These are phyloP conservation scores for Leucosporidium creatinivorum DNA, from an alignment of 768 basidiomycete species.

Conservation along the genomic window DNA sequence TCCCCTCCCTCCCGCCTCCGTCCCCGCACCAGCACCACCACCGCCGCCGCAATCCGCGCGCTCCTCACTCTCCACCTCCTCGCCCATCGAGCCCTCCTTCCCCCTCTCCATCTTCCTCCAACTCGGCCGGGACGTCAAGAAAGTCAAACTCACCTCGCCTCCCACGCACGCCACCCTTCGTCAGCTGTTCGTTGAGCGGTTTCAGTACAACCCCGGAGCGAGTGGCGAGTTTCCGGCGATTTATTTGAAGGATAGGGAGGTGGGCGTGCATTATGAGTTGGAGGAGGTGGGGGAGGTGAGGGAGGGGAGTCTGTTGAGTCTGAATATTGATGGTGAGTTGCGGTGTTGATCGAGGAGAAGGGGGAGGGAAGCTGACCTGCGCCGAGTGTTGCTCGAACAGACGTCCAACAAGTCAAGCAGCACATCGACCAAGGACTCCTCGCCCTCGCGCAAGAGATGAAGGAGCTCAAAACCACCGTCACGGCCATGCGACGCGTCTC, in stretches of 20 bases:
- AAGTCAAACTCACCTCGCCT: conserved; percentile 50
- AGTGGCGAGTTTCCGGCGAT: conserved; percentile 45
- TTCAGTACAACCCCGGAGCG: conserved; percentile 84
- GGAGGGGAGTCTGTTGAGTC: conserved; percentile 74
- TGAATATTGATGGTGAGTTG: conserved; percentile 92
- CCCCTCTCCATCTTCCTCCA: conserved; percentile 63
- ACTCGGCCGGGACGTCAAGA: conserved; percentile 42
- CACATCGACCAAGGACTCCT: conserved; percentile 92
- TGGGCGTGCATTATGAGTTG: conserved; percentile 89
- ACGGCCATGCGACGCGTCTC: conserved; percentile 49
- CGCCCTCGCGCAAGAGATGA: conserved; percentile 73
- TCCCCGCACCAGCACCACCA: conserved; percentile 24
- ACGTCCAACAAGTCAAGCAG: conserved; percentile 96
- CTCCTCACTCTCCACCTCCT: conserved; percentile 12
- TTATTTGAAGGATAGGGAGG: conserved; percentile 84
- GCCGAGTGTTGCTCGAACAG: conserved; percentile 45
- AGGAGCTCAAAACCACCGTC: conserved; percentile 70
- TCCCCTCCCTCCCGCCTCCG: neutral
- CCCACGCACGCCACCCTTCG: conserved; percentile 67
- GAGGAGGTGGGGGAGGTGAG: conserved; percentile 90
- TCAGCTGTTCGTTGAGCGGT: conserved; percentile 87
- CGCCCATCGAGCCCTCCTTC: neutral
- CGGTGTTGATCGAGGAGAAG: neutral
- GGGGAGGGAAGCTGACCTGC: conserved; percentile 5
- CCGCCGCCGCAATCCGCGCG: conserved; percentile 16